Evolutionary conservation across 2,329 filamentous ascomycete species (phyloP), one percentile per base, ranked within the genome.

Genomic region (Fusarium sp.): DNA sequence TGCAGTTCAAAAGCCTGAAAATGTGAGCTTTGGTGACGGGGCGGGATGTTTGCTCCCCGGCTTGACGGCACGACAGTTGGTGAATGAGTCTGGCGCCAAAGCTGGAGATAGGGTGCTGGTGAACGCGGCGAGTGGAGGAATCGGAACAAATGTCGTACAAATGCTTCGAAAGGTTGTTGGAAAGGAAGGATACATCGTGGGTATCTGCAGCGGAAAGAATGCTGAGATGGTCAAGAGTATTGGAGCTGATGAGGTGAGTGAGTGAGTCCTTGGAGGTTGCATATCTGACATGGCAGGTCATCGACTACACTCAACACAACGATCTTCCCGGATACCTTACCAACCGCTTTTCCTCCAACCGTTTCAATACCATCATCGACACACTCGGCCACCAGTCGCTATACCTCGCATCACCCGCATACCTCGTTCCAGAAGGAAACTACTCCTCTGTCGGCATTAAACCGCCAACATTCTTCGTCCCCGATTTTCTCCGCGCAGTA

Each of bases 121-220:
- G 5, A 87, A 88, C 70, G 87, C 86, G 4, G 87, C 86, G 22
- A 87, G 86, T 72, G 87, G 87, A 1, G 87, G 86, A 14, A 85
- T 89, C 7, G 87, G 87, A 14, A 82, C 82, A 22, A 73, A 88
- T 59, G 80, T 83, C 2, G 79, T 87, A 56, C 87, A 89, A 79
- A 83, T 87, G 80, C 80, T 77, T 52, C 80, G 80, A 15, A 78
- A 73, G n/a, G 70, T 80, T 73, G 81, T 86, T 70, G 81, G 85
- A 45, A 70, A 80, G 61, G 78, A 80, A 0, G 87, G 86, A 4
- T 77, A 80, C 58, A 83, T 90, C 2, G 84, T 84, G 1, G 87
- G 80, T 0, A 83, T 88, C 12, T 89, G 87, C 76, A 88, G 86
- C 2, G 83, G 79, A 2, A 80, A 73, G 50, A 89, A 89, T 57